Percentiles rank a stretch among this genome's conserved stretches.
phyloP scores from a whole-genome alignment of 495 filamentous ascomycete genomes.

The Physcia stellaris region DNA sequence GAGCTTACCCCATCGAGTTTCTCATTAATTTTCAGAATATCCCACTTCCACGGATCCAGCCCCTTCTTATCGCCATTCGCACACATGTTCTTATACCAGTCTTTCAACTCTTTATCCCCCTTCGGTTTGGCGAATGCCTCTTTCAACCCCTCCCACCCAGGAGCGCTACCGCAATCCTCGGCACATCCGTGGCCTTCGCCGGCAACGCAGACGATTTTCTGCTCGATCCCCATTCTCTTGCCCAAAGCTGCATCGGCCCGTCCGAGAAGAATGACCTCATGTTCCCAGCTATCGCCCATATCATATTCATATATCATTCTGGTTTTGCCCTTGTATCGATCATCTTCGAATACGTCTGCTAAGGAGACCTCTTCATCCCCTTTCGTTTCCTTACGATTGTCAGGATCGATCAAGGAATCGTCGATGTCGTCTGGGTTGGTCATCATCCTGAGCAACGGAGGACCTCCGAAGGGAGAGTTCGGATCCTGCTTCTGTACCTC shows the following conservation, averaged over 20 bases:
- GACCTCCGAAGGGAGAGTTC: background rate
- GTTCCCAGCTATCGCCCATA: conserved; percentile 22
- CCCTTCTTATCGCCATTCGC: conserved; percentile 1
- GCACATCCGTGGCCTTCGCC: conserved; percentile 16
- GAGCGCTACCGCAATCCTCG: conserved; percentile 14
- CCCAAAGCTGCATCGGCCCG: conserved; percentile 2
- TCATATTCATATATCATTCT: conserved; percentile 18
- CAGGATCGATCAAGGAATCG: background rate
- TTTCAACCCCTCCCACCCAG: conserved; percentile 16
- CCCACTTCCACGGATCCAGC: background rate
- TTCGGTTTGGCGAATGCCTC: conserved; percentile 9
- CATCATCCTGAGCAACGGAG: background rate
- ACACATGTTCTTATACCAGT: background rate
- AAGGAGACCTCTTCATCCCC: background rate
- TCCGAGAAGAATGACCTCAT: conserved; percentile 14
- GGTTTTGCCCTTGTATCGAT: background rate
- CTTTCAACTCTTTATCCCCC: background rate
- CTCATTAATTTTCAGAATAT: conserved; percentile 1
- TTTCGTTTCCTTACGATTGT: background rate
- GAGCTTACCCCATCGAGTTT: too few species aligned
- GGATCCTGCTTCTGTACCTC: background rate
- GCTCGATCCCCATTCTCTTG: background rate
- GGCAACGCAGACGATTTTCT: conserved; percentile 10
- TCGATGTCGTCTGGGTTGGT: background rate
- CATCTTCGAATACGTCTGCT: background rate